Percentiles rank a stretch among this genome's conserved stretches.
Evolutionary conservation across 495 filamentous ascomycete species (phyloP).

Genomic region (Articulospora tetracladia): DNA sequence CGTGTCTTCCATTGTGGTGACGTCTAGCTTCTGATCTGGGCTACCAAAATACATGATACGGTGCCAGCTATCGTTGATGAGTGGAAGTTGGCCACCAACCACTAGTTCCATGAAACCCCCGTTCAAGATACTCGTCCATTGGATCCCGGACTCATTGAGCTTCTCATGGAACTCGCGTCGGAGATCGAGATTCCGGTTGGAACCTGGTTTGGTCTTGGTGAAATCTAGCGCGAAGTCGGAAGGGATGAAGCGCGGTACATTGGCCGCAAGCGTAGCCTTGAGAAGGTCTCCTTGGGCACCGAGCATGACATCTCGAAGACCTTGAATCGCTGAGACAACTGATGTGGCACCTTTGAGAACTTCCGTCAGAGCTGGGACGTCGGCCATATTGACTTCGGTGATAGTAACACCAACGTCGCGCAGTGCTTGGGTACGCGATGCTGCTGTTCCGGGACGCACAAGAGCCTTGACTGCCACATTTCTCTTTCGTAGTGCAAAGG

Average conservation of each 20-base stretch:
- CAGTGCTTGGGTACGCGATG: background rate
- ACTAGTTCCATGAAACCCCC: slow-evolving; percentile 3
- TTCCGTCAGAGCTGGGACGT: background rate
- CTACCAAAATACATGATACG: slow-evolving; percentile 3
- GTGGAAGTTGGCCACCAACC: background rate
- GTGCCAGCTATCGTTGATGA: slow-evolving; percentile 2
- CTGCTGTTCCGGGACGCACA: background rate
- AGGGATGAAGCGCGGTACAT: slow-evolving; percentile 45
- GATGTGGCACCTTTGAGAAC: background rate
- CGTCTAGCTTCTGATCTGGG: background rate
- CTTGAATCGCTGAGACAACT: background rate
- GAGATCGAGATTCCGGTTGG: slow-evolving; percentile 1
- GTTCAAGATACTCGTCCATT: slow-evolving; percentile 2
- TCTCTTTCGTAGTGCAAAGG: background rate
- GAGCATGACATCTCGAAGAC: background rate
- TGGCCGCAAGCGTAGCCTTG: slow-evolving; percentile 38
- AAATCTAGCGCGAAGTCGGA: slow-evolving; percentile 33
- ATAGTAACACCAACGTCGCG: background rate
- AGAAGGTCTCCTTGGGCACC: slow-evolving; percentile 25
- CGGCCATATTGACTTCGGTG: background rate
- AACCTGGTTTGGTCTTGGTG: background rate
- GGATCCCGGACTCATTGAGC: background rate
- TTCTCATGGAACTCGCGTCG: background rate
- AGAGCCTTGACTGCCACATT: slow-evolving; percentile 3
- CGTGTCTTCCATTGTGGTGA: background rate